Evolutionary conservation across 352 stramenopile species (phyloP), one percentile per base, ranked within the genome.

Genomic region (Phytopythium helicoides): DNA sequence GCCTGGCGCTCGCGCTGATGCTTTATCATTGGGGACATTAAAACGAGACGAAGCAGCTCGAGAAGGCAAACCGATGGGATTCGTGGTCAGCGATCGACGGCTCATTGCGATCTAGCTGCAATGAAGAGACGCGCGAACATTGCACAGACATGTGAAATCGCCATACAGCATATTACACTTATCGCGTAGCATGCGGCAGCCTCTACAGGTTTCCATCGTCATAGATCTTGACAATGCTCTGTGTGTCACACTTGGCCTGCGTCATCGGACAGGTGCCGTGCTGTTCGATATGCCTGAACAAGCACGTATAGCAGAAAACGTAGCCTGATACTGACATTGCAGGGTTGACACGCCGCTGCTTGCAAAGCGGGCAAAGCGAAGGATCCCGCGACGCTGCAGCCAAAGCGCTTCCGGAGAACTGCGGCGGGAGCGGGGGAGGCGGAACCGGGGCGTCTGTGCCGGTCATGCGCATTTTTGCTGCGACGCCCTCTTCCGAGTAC

Each of bases 251-350:
- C 47, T 75, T 84, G 21, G 89, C 83, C 52, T 87, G 76, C 19
- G 85, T 95, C 60, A 93, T 68, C 3, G 85, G 85, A 35, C 85
- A 95, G 54, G 79, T 62, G 33, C 80, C 76, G 34, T 87, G 67
- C 52, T 81, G 64, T 39, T 88, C 75, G 8, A 93, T 68, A 47
- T 93, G 80, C 9, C 64, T 63, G 58, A 90, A 90, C 33, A 95
- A 67, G 59, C 85, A 95, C 31, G 69, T 71, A 42, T 93, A 95
- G 64, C 85, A 95, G 63, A 91, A 93, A 26, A 95, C 85, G 41
- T 81, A 89, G 15, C 85, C 85, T 3, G 85, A 90, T 34, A 76
- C 58, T 14, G 67, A 68, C 60, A 86, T 88, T 18, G 82, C 82
- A 0, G 85, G 82, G 54, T 93, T 95, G 21, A 87, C 78, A 23